phyloP scores from a whole-genome alignment of 192 early-diverging fungal genomes.

The Mortierella alpina region DNA sequence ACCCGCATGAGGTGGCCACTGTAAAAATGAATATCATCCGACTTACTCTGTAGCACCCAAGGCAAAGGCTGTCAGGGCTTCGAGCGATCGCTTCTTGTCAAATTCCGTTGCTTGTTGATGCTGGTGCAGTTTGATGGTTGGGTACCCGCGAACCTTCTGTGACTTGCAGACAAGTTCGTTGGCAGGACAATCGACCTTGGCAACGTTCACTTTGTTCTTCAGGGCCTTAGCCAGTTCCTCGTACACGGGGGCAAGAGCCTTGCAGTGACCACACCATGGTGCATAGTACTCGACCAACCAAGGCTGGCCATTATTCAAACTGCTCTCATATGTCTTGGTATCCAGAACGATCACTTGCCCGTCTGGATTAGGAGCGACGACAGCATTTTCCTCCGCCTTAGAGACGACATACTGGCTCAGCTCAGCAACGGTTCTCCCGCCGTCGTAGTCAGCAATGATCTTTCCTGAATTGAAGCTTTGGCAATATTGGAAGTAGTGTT shows the following conservation, averaged over 20 bases:
- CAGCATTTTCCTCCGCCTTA: slow-evolving; percentile 38
- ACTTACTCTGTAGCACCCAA: slow-evolving; percentile 43
- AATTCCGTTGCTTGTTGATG: slow-evolving; percentile 18
- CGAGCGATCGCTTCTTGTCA: not conserved
- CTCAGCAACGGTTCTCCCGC: slow-evolving; percentile 30
- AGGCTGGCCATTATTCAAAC: slow-evolving; percentile 64
- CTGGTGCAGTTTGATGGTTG: slow-evolving; percentile 82
- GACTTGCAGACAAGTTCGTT: slow-evolving; percentile 68
- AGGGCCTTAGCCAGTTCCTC: slow-evolving; percentile 70
- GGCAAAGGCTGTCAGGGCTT: slow-evolving; percentile 29
- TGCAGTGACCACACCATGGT: slow-evolving; percentile 92
- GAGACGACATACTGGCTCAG: slow-evolving; percentile 26
- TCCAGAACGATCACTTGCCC: slow-evolving; percentile 71
- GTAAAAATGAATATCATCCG: not conserved
- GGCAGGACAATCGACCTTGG: slow-evolving; percentile 85
- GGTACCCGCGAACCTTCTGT: slow-evolving; percentile 84
- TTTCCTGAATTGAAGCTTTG: slow-evolving; percentile 47
- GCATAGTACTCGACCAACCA: slow-evolving; percentile 94
- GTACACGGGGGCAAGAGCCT: slow-evolving; percentile 85
- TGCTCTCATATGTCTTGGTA: slow-evolving; percentile 60
- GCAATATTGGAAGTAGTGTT: not conserved
- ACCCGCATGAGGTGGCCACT: not conserved
- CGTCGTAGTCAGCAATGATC: slow-evolving; percentile 38
- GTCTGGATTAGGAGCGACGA: slow-evolving; percentile 48
- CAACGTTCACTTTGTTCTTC: slow-evolving; percentile 82